These are phyloP conservation scores for Trametes meyenii DNA, from an alignment of 768 basidiomycete species.

Conservation along the genomic window DNA sequence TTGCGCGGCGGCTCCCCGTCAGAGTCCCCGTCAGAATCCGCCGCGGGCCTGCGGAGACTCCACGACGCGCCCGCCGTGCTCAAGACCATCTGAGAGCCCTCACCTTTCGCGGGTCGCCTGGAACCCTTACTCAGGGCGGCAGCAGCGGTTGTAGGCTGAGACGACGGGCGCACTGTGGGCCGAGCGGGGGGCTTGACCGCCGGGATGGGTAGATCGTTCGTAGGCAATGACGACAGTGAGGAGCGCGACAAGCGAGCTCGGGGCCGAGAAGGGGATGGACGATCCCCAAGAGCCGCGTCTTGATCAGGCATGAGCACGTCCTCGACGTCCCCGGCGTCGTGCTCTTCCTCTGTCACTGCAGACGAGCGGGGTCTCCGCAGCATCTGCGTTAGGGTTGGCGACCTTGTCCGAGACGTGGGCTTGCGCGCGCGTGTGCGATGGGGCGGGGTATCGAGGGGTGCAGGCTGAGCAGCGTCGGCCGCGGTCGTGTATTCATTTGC, in stretches of 20 bases:
- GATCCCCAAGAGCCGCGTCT: neutral
- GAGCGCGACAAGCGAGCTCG: neutral
- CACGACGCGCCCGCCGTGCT: conserved; percentile 57
- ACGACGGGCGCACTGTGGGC: neutral
- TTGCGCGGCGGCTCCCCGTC: conserved; percentile 39
- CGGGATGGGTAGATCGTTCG: conserved; percentile 5
- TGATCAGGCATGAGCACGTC: neutral
- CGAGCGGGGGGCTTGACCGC: conserved; percentile 7
- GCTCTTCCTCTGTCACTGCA: neutral
- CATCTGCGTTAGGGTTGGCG: conserved; percentile 16
- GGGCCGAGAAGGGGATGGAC: neutral
- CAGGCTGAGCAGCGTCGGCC: neutral
- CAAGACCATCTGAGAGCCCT: conserved; percentile 47
- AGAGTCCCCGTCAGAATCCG: neutral
- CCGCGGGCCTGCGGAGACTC: conserved; percentile 37
- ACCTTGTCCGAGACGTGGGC: neutral
- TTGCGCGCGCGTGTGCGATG: neutral
- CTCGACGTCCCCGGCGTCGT: neutral
- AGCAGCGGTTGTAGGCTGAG: neutral
- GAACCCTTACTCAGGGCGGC: conserved; percentile 24
- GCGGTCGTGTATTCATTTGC: neutral
- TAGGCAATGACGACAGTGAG: neutral
- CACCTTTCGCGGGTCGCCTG: neutral
- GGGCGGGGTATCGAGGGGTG: neutral
- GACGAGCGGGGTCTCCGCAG: neutral